These are phyloP conservation scores for Yamadazyma aaseri DNA, from an alignment of 1,139 yeast species.

Conservation along the genomic window DNA sequence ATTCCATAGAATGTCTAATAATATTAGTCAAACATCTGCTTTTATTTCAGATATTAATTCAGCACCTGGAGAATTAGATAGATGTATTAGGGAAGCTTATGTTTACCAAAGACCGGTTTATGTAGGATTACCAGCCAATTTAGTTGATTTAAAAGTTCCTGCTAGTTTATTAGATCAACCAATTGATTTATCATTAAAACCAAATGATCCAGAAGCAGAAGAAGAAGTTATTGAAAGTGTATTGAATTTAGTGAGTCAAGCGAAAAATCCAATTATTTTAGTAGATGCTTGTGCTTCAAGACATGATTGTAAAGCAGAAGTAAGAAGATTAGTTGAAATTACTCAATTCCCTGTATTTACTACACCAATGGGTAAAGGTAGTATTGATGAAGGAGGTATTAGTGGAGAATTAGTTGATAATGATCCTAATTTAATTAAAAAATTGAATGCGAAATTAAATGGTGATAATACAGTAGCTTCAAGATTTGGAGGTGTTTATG, in stretches of 20 bases:
- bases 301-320: slow-evolving; percentile 66
- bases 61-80: slow-evolving; percentile 71
- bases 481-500: slow-evolving; percentile 83
- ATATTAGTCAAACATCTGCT: slow-evolving; percentile 65
- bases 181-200: slow-evolving; percentile 58
- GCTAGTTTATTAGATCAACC: slow-evolving; percentile 57
- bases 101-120: slow-evolving; percentile 79
- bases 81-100: slow-evolving; percentile 71
- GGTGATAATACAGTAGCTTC: slow-evolving; percentile 40
- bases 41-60: slow-evolving; percentile 58
- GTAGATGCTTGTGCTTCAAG: slow-evolving; percentile 88
- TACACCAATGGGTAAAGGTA: slow-evolving; percentile 90
- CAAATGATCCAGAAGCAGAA: slow-evolving; percentile 71
- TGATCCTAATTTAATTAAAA: slow-evolving; percentile 26
- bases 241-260: slow-evolving; percentile 48
- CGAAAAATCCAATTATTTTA: slow-evolving; percentile 69
- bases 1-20: slow-evolving; percentile 53
- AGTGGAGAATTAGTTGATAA: slow-evolving; percentile 27
- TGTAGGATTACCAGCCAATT: slow-evolving; percentile 79
- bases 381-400: slow-evolving; percentile 60
- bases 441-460: slow-evolving; percentile 24
- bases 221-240: slow-evolving; percentile 65
- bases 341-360: slow-evolving; percentile 84
- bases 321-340: slow-evolving; percentile 56
- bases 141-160: slow-evolving; percentile 65